Percentiles rank a stretch among this genome's conserved stretches.
phyloP scores from a whole-genome alignment of 73 alveolate species.

The Paramecium tetraurelia region DNA sequence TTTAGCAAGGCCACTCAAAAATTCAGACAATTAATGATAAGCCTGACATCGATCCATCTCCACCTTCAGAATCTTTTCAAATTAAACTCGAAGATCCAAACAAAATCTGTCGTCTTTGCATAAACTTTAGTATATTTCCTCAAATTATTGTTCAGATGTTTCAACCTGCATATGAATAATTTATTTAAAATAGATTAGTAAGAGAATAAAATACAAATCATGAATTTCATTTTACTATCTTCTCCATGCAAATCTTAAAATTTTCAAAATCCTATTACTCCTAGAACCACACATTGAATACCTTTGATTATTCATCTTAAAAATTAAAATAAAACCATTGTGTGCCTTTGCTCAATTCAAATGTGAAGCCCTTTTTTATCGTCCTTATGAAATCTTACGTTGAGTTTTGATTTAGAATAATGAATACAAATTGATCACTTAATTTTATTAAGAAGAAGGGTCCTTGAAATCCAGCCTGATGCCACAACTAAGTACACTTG shows the following conservation, averaged over 20 bases:
- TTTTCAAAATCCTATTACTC: neutral
- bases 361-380: neutral
- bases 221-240: neutral
- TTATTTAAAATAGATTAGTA: neutral
- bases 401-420: neutral
- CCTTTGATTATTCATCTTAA: neutral
- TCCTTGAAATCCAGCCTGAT: slow-evolving; percentile 39
- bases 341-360: neutral
- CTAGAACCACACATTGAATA: neutral
- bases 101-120: neutral
- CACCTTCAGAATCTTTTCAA: neutral
- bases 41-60: neutral
- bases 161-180: neutral
- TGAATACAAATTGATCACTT: neutral
- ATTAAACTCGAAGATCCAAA: neutral
- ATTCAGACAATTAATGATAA: neutral
- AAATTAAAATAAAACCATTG: slow-evolving; percentile 11
- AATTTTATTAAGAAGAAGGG: neutral
- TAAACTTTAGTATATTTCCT: neutral
- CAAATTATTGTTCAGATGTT: neutral
- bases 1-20: neutral
- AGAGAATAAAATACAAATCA: neutral
- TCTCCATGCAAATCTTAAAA: neutral
- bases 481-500: slow-evolving; percentile 33
- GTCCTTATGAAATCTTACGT: neutral